A percentile compares a stretch with the other conserved stretches of the same genome.
phyloP scores from a whole-genome alignment of 495 filamentous ascomycete genomes.

The Neurospora sp. region DNA sequence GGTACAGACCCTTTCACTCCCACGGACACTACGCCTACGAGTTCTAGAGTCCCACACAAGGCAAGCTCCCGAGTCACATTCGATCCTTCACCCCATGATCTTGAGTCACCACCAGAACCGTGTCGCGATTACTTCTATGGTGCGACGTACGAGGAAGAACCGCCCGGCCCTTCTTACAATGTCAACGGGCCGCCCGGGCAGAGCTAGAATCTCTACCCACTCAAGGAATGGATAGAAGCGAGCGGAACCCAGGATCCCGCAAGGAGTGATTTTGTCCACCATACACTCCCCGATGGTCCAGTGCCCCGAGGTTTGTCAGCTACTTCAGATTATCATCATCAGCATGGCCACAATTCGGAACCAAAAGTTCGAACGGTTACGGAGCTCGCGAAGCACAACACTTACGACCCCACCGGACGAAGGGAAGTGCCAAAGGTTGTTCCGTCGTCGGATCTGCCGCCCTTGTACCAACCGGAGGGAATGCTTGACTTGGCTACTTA shows the following conservation, averaged over 20 bases:
- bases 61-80: neutral
- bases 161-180: neutral
- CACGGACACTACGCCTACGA: neutral
- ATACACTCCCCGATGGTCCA: neutral
- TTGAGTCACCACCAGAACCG: neutral
- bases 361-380: slow-evolving; percentile 25
- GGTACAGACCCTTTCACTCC: neutral
- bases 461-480: slow-evolving; percentile 4
- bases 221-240: slow-evolving; percentile 1
- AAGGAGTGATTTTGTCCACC: neutral
- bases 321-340: slow-evolving; percentile 4
- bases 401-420: neutral
- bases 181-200: neutral
- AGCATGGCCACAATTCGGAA: slow-evolving; percentile 18
- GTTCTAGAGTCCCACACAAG: neutral
- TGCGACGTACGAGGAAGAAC: neutral
- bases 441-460: slow-evolving; percentile 1
- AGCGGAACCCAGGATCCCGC: neutral
- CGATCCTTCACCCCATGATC: neutral
- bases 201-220: slow-evolving; percentile 10
- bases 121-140: neutral
- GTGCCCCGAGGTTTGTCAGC: neutral
- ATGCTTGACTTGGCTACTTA: neutral
- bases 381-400: slow-evolving; percentile 2
- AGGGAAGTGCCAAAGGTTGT: slow-evolving; percentile 5